Evolutionary conservation across 1,139 yeast genomes (phyloP), one percentile per base, ranked within the genome.

Genomic region (Taiozyma sp.): DNA sequence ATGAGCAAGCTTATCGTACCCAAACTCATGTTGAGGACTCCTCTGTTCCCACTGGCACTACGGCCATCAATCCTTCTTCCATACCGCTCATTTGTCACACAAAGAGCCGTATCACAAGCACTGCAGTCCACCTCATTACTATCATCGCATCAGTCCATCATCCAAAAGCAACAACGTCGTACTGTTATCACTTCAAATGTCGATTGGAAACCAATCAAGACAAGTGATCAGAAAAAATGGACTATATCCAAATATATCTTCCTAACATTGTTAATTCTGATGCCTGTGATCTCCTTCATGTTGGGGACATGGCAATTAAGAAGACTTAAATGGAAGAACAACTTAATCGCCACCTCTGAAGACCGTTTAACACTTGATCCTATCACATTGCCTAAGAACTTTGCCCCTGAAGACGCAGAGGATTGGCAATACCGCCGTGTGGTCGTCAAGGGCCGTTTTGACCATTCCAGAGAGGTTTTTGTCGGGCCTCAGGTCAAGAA

Each of bases 291-390:
- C 1, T 81, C 96, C 10, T 89, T 93, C 65, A 86, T 83, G 39
- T 73, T 93, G 47, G 99, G 99, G 2, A 81, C 95, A 52, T 93
- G 99, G 99, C 99, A 93, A 70, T 84, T 89, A 43, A 74, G 81
- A 61, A 75, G 99, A 57, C 72, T 93, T 51, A 74, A 81, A 54
- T 93, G 99, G 99, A 95, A 95, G 67, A 84, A 83, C n/a, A 80
- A 83, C 51, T 74, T 93, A 56, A 87, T 95, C 56, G 84, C 96
- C 7, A 78, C 79, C 45, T 84, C 95, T 64, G 97, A 93, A 66
- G 88, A 89, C 60, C 74, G 91, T 56, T 72, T 93, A 55, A 84
- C 93, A 0, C 79, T 80, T 53, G 83, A 84, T 2, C 87, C 97
- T 0, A 70, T 87, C 42, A 83, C 82, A 12, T 70, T 93, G 41